Base-by-base conservation (phyloP, 306 rosid genomes). In the Parietaria judaica region DNA sequence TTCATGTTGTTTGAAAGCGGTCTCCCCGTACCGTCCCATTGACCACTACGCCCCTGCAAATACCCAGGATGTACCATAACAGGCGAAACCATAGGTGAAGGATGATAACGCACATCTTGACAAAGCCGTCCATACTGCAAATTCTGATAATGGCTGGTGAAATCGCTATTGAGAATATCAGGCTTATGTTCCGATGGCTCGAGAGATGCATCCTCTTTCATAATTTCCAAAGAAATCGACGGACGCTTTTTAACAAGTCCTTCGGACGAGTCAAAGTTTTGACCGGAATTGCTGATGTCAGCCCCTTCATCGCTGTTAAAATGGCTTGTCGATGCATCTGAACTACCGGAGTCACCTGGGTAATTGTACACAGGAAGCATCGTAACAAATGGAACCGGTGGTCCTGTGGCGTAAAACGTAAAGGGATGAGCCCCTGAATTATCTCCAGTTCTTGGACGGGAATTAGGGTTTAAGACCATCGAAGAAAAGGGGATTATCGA, bases 11-110 rank as follows among this genome's bases (percentile, higher is more conserved):
- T 63, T 34, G 95, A 74, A 67, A 75, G 66, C 41, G 95, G 99
- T 86, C 99, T 88, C 60, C 97, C 95, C 2, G 97, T 87, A 66
- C 91, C 95, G 81, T 94, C 99, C 94, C 85, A 86, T 7, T 95
- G 95, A 23, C 31, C 66, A 82, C 62, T 23, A 44, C 75, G 85
- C 13, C 99, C 97, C 75, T 82, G 99, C 67, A 89, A 66, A 71
- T 84, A 84, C 61, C 49, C 79, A 61, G 99, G 99, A 76, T 95
- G 90, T 50, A 58, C 88, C 77, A 73, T 71, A 58, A 64, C 75
- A 46, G 88, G 80, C 51, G 97, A n/a, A 23, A 23, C 50, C 13
- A 70, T 51, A 83, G 90, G 75, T 72, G 79, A 44, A 72, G 12
- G 66, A 94, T 84, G 78, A 58, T 76, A 69, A 44, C 50, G 74